These are phyloP conservation scores for Magnusiomyces paraingens DNA, from an alignment of 1,139 yeast genomes.

Conservation along the genomic window DNA sequence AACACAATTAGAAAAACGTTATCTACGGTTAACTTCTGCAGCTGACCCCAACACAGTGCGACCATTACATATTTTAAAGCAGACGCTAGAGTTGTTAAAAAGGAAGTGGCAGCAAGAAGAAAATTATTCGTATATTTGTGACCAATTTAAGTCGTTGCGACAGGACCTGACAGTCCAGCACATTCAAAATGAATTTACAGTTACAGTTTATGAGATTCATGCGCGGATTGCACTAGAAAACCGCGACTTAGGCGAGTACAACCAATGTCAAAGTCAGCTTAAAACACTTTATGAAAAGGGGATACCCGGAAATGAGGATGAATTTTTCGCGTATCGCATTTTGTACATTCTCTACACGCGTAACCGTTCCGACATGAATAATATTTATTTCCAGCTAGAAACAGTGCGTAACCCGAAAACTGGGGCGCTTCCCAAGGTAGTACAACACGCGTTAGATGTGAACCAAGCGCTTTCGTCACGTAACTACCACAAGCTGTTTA, in stretches of 20 bases:
- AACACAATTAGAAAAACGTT: conserved; percentile 62
- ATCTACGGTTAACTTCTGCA: conserved; percentile 79
- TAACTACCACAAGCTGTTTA: conserved; percentile 52
- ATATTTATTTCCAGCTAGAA: conserved; percentile 24
- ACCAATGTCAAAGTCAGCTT: conserved; percentile 87
- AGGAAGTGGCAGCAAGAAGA: conserved; percentile 48
- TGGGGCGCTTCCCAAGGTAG: conserved; percentile 27
- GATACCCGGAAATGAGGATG: conserved; percentile 41
- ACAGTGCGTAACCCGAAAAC: conserved; percentile 18
- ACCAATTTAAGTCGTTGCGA: conserved; percentile 84
- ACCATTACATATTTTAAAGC: conserved; percentile 56
- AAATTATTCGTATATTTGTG: conserved; percentile 70
- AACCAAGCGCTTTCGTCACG: conserved; percentile 39
- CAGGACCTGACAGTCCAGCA: conserved; percentile 94
- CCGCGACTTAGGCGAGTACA: conserved; percentile 86
- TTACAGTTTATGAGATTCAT: conserved; percentile 76
- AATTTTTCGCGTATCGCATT: conserved; percentile 70
- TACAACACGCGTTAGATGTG: conserved; percentile 42
- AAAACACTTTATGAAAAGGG: conserved; percentile 47
- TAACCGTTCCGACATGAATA: conserved; percentile 39
- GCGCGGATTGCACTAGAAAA: conserved; percentile 81
- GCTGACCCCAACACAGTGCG: conserved; percentile 84
- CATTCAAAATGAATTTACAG: conserved; percentile 70
- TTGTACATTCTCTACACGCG: conserved; percentile 74
- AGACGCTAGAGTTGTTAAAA: conserved; percentile 51